phyloP scores from a whole-genome alignment of 2,329 filamentous ascomycete genomes.

The Westerdykella sp. region DNA sequence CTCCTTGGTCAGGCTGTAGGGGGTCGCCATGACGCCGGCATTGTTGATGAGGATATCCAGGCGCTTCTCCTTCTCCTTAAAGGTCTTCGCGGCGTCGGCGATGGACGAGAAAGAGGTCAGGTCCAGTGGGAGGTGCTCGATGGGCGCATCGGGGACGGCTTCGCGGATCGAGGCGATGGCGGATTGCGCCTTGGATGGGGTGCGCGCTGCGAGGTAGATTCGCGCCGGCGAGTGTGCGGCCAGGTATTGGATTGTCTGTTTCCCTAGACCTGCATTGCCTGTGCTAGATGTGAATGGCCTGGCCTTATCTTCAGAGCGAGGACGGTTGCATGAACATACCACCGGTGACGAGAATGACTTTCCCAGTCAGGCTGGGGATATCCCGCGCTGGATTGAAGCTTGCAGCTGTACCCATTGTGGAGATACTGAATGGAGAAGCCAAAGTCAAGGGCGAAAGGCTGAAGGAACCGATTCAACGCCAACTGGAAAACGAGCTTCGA shows the following conservation, averaged over 20 bases:
- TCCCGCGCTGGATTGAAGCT: constrained; percentile 23
- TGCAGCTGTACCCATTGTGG: constrained; percentile 13
- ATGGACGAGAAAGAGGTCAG: constrained; percentile 40
- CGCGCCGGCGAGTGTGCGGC: constrained; percentile 39
- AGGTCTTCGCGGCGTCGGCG: constrained; percentile 29
- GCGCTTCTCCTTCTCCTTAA: constrained; percentile 37
- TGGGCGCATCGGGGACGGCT: constrained; percentile 27
- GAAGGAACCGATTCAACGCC: too few relatives aligned
- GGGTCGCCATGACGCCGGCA: constrained; percentile 40
- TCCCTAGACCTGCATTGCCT: constrained; percentile 45
- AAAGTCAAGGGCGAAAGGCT: too few relatives aligned
- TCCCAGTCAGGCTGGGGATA: constrained; percentile 22
- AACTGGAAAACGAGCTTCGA: too few relatives aligned
- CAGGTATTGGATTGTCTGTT: constrained; percentile 41
- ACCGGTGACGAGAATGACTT: constrained; percentile 33
- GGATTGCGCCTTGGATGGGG: constrained; percentile 36
- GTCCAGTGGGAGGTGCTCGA: constrained; percentile 39
- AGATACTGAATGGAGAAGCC: constrained; percentile 2
- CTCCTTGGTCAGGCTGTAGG: constrained; percentile 39
- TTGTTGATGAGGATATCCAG: constrained; percentile 46
- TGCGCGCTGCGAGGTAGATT: constrained; percentile 46
- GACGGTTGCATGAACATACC: constrained; percentile 16
- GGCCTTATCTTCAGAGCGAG: background rate
- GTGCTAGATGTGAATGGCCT: background rate
- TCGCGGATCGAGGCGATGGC: constrained; percentile 39